Evolutionary conservation across 257 asterid species (phyloP), one percentile per base, ranked within the genome.

Genomic region (Primulina eburnea): DNA sequence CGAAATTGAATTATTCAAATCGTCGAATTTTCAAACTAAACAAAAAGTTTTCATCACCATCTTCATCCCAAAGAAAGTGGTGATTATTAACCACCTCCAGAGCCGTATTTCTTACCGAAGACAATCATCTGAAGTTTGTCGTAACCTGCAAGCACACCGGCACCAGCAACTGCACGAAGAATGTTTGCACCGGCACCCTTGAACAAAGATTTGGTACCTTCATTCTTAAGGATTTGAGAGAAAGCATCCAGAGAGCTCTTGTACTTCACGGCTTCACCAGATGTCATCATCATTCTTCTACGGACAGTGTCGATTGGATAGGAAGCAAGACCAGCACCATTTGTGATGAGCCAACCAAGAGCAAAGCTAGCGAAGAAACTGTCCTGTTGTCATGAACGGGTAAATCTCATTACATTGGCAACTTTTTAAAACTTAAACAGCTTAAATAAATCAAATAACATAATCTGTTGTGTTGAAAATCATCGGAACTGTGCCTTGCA

Each of bases 221-320:
- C 74, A 8, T 70, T 70, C 74, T 70, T 70, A 8, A 70, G 35
- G 50, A 70, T 61, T 62, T 70, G 74, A 29, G 74, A 29, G 9
- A 70, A 70, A 16, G 74, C 74, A 40, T 71, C 70, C n/a, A 71
- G 33, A 12, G 71, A 72, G 33, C 71, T 72, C 60, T 64, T 64
- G 64, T 64, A 72, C 62, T 72, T 72, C 57, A 64, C 70, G 5
- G 76, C 76, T 53, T 71, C 70, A 33, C 70, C 70, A 12, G 70
- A 71, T 14, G 76, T 71, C 76, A 64, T 71, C 76, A 71, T 71
- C 76, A 71, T 71, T 71, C 76, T 71, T 71, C 76, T 71, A 30
- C 65, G 70, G 11, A 71, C 70, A 29, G 70, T 71, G 32, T 63
- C 70, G 26, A 71, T 71, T 33, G 70, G 76, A 62, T 71, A 71